Percentiles rank a stretch among this genome's conserved stretches.
Conservation (phyloP, 306 rosid species). For the Cicer bijugum region DNA sequence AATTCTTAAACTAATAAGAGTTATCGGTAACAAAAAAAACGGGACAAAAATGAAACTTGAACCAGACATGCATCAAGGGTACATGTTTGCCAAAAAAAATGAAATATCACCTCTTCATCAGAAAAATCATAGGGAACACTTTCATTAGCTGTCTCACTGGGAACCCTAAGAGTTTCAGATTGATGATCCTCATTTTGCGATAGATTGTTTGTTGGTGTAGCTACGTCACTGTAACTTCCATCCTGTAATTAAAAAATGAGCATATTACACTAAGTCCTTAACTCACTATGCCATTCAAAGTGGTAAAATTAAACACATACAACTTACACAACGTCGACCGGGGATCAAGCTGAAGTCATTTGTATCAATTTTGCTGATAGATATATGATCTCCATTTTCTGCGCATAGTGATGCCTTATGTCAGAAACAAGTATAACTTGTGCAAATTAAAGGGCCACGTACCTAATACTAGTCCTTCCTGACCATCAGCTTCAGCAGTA, state of each 20-base stretch:
- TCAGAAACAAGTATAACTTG: constrained; percentile 47
- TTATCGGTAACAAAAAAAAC: neutral
- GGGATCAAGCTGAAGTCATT: constrained; percentile 47
- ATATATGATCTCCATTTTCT: constrained; percentile 55
- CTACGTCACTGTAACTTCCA: constrained; percentile 55
- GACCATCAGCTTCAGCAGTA: constrained; percentile 41
- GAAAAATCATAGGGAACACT: constrained; percentile 62
- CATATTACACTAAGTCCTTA: constrained; percentile 56
- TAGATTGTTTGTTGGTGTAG: constrained; percentile 48
- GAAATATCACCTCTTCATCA: constrained; percentile 73
- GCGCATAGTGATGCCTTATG: constrained; percentile 45
- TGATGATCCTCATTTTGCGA: constrained; percentile 48
- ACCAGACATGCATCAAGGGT: neutral
- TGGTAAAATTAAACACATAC: constrained; percentile 83
- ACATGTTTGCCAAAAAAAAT: constrained; percentile 20
- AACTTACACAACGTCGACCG: constrained; percentile 99
- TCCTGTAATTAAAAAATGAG: constrained; percentile 59
- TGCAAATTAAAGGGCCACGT: constrained; percentile 33
- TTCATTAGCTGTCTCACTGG: constrained; percentile 51
- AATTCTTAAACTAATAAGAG: neutral
- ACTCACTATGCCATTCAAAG: constrained; percentile 52
- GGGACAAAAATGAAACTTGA: constrained; percentile 5
- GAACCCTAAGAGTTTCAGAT: constrained; percentile 49
- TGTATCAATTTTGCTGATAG: constrained; percentile 45
- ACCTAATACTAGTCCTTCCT: constrained; percentile 50